These are phyloP conservation scores for Prunus yedoensis DNA, from an alignment of 331 rosid genomes.

Conservation along the genomic window DNA sequence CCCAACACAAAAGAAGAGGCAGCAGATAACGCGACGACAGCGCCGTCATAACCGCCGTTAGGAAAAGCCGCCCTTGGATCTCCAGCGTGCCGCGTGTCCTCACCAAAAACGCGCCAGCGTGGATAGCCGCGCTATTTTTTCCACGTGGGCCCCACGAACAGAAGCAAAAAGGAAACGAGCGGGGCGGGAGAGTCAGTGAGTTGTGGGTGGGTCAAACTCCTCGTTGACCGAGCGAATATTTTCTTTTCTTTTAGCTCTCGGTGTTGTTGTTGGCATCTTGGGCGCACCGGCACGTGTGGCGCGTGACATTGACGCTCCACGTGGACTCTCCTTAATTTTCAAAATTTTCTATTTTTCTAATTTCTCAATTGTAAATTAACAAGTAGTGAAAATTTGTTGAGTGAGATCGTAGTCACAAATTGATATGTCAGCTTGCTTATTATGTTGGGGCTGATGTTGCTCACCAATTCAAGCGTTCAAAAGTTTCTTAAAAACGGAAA, in stretches of 20 bases:
- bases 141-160: constrained; percentile 33
- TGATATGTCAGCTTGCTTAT: no score
- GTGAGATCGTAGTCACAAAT: no score
- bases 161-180: constrained; percentile 11
- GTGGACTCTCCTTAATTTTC: not conserved
- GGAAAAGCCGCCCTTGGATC: constrained; percentile 31
- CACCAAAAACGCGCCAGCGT: not conserved
- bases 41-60: constrained; percentile 32
- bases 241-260: not conserved
- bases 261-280: not conserved
- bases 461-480: no score
- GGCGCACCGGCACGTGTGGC: constrained; percentile 20
- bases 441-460: no score
- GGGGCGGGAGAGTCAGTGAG: constrained; percentile 32
- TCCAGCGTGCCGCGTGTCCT: constrained; percentile 20
- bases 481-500: no score
- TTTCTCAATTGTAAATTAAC: no score
- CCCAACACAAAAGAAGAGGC: not conserved
- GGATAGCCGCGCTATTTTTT: constrained; percentile 14
- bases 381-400: no score
- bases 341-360: not conserved
- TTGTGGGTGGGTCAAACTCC: constrained; percentile 40
- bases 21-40: not conserved
- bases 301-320: constrained; percentile 28
- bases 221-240: constrained; percentile 51